These are phyloP conservation scores for Elaeis guineensis DNA, from an alignment of 176 grass and related monocot genomes.

Conservation along the genomic window DNA sequence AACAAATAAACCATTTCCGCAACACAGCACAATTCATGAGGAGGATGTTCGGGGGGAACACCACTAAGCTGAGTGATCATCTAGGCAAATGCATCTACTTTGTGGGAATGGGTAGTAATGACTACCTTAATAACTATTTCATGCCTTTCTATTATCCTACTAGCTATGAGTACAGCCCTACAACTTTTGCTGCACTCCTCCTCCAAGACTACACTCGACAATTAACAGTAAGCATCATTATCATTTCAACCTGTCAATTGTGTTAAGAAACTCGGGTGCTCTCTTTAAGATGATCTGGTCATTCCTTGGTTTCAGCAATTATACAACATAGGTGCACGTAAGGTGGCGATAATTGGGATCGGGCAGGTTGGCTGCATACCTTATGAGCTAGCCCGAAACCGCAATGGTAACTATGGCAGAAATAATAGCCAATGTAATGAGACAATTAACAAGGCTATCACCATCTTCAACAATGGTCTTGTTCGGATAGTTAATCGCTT, in stretches of 20 bases:
- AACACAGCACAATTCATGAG: conserved; percentile 29
- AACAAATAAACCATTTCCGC: conserved; percentile 75
- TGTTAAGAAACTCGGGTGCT: too few relatives aligned
- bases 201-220: conserved; percentile 56
- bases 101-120: conserved; percentile 51
- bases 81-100: conserved; percentile 76
- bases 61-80: conserved; percentile 12
- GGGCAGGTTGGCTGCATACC: conserved; percentile 89
- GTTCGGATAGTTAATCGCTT: conserved; percentile 54
- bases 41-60: conserved; percentile 26
- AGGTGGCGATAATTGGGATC: conserved; percentile 56
- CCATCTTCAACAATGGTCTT: conserved; percentile 60
- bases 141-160: conserved; percentile 49
- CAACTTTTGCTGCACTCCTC: conserved; percentile 41
- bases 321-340: conserved; percentile 57
- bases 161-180: conserved; percentile 32
- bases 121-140: conserved; percentile 58
- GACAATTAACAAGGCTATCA: conserved; percentile 60
- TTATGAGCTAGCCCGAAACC: conserved; percentile 71
- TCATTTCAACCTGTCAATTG: background rate
- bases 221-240: conserved; percentile 18
- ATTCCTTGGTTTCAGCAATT: conserved; percentile 18
- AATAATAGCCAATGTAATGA: conserved; percentile 37
- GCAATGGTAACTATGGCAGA: background rate
- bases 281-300: too few relatives aligned